Percentiles rank a stretch among this genome's conserved stretches.
phyloP scores from a whole-genome alignment of 2,329 filamentous ascomycete genomes.

The Trichoderma citrinoviride region DNA sequence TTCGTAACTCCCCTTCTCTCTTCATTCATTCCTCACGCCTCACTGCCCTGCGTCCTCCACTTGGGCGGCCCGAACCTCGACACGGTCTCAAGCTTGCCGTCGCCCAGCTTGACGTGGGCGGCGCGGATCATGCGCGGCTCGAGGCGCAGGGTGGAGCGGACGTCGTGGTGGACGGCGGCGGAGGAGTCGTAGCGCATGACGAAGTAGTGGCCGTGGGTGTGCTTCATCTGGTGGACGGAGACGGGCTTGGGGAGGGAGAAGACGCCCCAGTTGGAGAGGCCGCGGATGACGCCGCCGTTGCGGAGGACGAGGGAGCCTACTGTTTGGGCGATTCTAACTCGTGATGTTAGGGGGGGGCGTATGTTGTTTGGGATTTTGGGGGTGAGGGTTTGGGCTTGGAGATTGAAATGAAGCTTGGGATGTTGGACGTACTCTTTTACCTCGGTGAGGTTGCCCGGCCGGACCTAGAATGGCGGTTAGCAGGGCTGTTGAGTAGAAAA shows the following conservation, averaged over 20 bases:
- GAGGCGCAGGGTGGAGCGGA: conserved; percentile 72
- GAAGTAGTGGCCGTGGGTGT: conserved; percentile 92
- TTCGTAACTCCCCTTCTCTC: neutral
- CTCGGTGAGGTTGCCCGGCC: conserved; percentile 83
- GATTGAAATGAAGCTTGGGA: neutral
- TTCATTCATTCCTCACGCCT: conserved; percentile 28
- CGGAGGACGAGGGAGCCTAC: conserved; percentile 79
- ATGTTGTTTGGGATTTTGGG: conserved; percentile 14
- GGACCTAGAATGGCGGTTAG: conserved; percentile 61
- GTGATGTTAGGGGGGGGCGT: conserved; percentile 8
- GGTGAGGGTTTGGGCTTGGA: neutral
- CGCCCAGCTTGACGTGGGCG: conserved; percentile 81
- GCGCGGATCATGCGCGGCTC: conserved; percentile 91
- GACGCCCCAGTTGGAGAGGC: conserved; percentile 91
- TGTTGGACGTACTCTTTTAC: conserved; percentile 78
- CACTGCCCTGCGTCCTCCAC: conserved; percentile 44
- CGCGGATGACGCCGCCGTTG: conserved; percentile 84
- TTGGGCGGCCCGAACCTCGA: conserved; percentile 49
- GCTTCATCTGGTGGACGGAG: conserved; percentile 76
- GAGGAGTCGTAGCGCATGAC: conserved; percentile 93
- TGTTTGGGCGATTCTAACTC: conserved; percentile 88
- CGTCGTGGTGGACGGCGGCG: conserved; percentile 66
- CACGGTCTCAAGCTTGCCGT: conserved; percentile 53
- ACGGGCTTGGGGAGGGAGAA: conserved; percentile 80
- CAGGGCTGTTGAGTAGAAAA: neutral